Evolutionary conservation across 805 yeast species (phyloP), one percentile per base, ranked within the genome.

Genomic region (Monosporozyma aerobia): DNA sequence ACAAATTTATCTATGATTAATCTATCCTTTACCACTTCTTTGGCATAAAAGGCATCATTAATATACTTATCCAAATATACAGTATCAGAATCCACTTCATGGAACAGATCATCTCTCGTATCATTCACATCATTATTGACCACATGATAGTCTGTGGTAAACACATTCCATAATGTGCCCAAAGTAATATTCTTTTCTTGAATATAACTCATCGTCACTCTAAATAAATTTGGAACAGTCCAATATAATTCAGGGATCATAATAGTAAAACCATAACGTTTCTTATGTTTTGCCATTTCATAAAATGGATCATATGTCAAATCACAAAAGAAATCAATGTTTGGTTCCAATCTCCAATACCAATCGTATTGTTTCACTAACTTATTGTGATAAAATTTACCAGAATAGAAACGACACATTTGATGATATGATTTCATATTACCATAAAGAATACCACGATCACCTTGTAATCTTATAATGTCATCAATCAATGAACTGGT

Each of bases 331-430:
- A 88, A 89, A 58, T 87, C 83, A 43, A 92, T 94, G 57, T 85
- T 85, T 3, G 98, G 98, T 68, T 94, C 99, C 11, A 94, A 89
- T 52, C 98, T 77, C 97, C 97, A 90, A 70, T 90, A 92, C 95
- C 96, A 92, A 56, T 90, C 89, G 52, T 81, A 76, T 54, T 81
- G 77, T 49, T 69, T 69, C 44, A 92, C 83, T 56, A 87, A 64
- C 5, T 85, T 86, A 67, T 92, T 97, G 54, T 83, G 79, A 70
- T 80, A 88, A 63, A 92, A 92, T 53, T 75, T 74, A 1, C 96
- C 96, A 0, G 95, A 81, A 64, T 87, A 88, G 65, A 83, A 90
- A n/a, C 97, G 77, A 66, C 98, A 92, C 98, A 92, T 92, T 63
- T 86, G 85, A 67, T 92, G 97, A 64, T 92, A 94, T 5, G 92